Percentiles rank a stretch among this genome's conserved stretches.
Conservation (phyloP, 2,329 filamentous ascomycete species). For the Colletotrichum australisinense region DNA sequence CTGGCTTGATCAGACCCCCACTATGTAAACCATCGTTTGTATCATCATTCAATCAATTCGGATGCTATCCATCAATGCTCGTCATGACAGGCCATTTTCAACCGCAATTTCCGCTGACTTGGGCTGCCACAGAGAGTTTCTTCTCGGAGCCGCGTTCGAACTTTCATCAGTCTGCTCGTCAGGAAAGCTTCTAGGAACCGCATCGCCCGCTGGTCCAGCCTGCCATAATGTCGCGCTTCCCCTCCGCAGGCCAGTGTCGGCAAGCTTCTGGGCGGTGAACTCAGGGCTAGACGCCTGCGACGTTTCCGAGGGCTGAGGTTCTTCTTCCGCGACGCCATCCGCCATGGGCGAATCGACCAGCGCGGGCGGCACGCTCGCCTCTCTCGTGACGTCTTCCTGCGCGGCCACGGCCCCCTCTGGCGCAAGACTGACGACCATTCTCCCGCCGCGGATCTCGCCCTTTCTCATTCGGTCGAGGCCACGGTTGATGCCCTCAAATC, state of each 20-base stretch:
- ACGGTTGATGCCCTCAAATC: conserved; percentile 74
- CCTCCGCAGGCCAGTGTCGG: conserved; percentile 8
- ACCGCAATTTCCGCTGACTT: neutral
- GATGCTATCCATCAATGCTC: too few relatives aligned
- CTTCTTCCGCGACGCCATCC: neutral
- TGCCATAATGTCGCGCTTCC: conserved; percentile 28
- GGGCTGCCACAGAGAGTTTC: conserved; percentile 21
- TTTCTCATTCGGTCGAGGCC: conserved; percentile 74
- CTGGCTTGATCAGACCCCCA: neutral
- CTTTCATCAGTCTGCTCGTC: neutral
- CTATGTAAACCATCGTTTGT: conserved; percentile 9
- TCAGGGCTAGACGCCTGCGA: conserved; percentile 26
- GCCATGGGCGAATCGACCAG: conserved; percentile 15
- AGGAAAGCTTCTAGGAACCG: conserved; percentile 21
- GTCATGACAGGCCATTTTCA: conserved; percentile 11
- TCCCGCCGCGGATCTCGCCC: conserved; percentile 75
- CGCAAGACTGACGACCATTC: conserved; percentile 67
- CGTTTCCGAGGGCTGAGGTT: neutral
- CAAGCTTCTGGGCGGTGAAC: conserved; percentile 20
- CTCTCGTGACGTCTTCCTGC: neutral
- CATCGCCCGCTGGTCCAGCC: neutral
- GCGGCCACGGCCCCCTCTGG: neutral
- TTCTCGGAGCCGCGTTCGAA: neutral
- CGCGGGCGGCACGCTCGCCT: conserved; percentile 8
- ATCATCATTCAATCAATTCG: neutral